These are phyloP conservation scores for Ceratobasidium sp. DNA, from an alignment of 1,284 basidiomycete genomes.

Conservation along the genomic window DNA sequence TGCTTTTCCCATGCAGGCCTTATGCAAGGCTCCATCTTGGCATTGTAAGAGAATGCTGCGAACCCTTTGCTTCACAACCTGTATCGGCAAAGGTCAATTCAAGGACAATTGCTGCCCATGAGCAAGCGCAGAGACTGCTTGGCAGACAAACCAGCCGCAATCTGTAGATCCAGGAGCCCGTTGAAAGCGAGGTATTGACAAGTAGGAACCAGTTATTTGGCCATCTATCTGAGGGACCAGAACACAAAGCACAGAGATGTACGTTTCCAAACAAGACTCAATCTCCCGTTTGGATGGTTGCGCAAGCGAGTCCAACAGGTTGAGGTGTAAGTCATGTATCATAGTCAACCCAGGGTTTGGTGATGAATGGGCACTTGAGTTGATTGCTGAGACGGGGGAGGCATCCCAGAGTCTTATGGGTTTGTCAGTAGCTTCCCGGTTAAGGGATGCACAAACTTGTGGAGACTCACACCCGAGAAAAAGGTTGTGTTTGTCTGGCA, in stretches of 20 bases:
- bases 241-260: neutral
- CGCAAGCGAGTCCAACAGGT: slow-evolving; percentile 10
- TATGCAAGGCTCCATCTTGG: neutral
- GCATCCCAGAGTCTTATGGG: no score
- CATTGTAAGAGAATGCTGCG: neutral
- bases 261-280: neutral
- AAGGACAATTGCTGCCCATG: neutral
- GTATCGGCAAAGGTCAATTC: neutral
- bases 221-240: slow-evolving; percentile 1
- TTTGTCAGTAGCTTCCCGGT: no score
- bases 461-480: no score
- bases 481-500: no score
- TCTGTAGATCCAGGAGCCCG: slow-evolving; percentile 9
- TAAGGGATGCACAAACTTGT: no score
- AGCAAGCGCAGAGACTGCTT: neutral
- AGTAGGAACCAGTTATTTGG: neutral
- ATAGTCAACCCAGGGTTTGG: no score
- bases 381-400: no score
- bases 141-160: slow-evolving; percentile 19
- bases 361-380: no score
- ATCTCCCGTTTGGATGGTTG: neutral
- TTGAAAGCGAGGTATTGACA: neutral
- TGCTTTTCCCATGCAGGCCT: neutral
- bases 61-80: neutral
- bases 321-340: no score